Evolutionary conservation across 345 rosid genomes (phyloP).

Genomic region (Bruguiera parviflora): DNA sequence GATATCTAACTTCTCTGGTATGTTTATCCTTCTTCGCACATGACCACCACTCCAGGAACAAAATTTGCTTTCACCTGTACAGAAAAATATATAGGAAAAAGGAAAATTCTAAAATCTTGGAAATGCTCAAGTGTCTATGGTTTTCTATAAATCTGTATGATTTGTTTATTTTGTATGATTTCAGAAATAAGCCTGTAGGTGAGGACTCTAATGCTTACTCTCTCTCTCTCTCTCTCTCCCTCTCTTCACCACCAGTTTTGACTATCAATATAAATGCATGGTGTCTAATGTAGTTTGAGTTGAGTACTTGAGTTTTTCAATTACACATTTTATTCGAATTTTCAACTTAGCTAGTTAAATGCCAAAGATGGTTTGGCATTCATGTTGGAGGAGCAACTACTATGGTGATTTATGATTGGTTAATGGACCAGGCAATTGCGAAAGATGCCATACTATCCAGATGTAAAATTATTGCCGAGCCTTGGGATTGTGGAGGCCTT

Average conservation of each 20-base stretch:
- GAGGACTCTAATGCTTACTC: not conserved
- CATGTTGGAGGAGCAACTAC: slow-evolving; percentile 4
- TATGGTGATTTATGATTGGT: slow-evolving; percentile 9
- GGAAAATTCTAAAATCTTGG: not conserved
- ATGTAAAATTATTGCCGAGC: slow-evolving; percentile 92
- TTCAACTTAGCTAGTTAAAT: slow-evolving; percentile 3
- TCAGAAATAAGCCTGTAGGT: not conserved
- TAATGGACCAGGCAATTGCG: slow-evolving; percentile 66
- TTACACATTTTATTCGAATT: not conserved
- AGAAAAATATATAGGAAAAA: not conserved
- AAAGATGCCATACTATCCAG: slow-evolving; percentile 73
- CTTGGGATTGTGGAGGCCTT: slow-evolving; percentile 98
- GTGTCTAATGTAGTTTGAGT: not conserved
- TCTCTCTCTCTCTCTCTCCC: not conserved
- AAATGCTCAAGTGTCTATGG: not conserved
- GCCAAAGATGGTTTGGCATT: not conserved
- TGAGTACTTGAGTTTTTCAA: not conserved
- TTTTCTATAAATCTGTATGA: not conserved
- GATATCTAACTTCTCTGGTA: too few species aligned
- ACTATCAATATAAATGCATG: not conserved
- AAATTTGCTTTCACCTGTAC: too few species aligned
- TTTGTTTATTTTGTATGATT: not conserved
- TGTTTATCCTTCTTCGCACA: too few species aligned
- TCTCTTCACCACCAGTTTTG: too few species aligned
- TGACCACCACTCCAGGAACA: too few species aligned